These are phyloP conservation scores for Solioccasus polychromus DNA, from an alignment of 768 basidiomycete species.

Conservation along the genomic window DNA sequence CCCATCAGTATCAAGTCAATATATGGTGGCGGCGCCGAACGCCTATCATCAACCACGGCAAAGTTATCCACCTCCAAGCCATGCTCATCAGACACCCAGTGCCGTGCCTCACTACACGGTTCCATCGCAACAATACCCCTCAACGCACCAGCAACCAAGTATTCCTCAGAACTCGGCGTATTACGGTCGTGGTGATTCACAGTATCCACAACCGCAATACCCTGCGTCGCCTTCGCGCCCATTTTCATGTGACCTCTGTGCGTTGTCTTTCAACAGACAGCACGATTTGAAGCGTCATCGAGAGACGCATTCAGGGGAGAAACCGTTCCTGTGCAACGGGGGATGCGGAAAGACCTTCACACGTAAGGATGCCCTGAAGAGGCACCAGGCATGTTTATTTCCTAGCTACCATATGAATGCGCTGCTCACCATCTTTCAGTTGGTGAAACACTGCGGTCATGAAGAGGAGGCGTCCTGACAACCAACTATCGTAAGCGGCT, in stretches of 20 bases:
- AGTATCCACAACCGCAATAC: slow-evolving; percentile 40
- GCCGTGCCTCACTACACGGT: slow-evolving; percentile 32
- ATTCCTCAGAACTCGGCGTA: slow-evolving; percentile 32
- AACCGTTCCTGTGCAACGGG: slow-evolving; percentile 79
- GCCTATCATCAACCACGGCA: slow-evolving; percentile 27
- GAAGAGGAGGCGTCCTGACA: slow-evolving; percentile 46
- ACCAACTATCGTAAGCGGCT: slow-evolving; percentile 17
- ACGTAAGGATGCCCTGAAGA: slow-evolving; percentile 81
- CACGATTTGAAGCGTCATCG: slow-evolving; percentile 84
- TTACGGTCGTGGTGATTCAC: slow-evolving; percentile 30
- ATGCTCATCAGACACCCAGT: slow-evolving; percentile 32
- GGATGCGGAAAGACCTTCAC: slow-evolving; percentile 87
- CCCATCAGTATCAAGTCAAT: slow-evolving; percentile 20
- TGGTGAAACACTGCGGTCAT: slow-evolving; percentile 77
- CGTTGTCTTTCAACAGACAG: slow-evolving; percentile 80
- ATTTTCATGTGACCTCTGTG: slow-evolving; percentile 69
- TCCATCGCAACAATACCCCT: slow-evolving; percentile 30
- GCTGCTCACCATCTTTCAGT: slow-evolving; percentile 36
- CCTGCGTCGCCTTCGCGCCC: slow-evolving; percentile 59
- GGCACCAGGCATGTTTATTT: slow-evolving; percentile 63
- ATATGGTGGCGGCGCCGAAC: slow-evolving; percentile 11
- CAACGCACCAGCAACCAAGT: slow-evolving; percentile 16
- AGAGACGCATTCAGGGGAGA: slow-evolving; percentile 83
- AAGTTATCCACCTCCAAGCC: slow-evolving; percentile 24
- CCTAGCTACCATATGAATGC: slow-evolving; percentile 3